Conservation (phyloP, 2,329 filamentous ascomycete species). For the Cadophora gregata region DNA sequence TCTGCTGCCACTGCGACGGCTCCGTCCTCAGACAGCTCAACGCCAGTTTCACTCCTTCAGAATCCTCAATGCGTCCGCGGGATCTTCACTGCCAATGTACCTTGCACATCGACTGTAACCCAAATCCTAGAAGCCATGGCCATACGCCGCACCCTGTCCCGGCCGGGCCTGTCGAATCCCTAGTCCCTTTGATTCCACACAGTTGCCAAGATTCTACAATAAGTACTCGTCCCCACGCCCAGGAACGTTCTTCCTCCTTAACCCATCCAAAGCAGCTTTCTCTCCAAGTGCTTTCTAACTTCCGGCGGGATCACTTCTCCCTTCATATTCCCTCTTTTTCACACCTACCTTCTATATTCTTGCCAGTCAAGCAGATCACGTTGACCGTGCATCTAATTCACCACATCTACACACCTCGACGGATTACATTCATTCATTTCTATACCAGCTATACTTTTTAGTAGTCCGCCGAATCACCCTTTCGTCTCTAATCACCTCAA, state of each 20-base stretch:
- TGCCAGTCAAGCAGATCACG: slow-evolving; percentile 46
- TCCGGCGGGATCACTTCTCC: slow-evolving; percentile 39
- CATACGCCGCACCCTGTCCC: neutral
- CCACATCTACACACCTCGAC: slow-evolving; percentile 41
- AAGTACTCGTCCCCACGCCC: slow-evolving; percentile 38
- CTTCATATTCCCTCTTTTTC: slow-evolving; percentile 40
- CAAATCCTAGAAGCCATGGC: slow-evolving; percentile 16
- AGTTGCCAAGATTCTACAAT: slow-evolving; percentile 43
- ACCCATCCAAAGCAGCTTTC: slow-evolving; percentile 35
- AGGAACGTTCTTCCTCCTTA: slow-evolving; percentile 30
- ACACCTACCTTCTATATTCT: slow-evolving; percentile 36
- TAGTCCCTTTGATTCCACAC: slow-evolving; percentile 10
- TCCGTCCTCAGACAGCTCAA: slow-evolving; percentile 38
- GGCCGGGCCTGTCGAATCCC: slow-evolving; percentile 34
- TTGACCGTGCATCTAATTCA: slow-evolving; percentile 46
- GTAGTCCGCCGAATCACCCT: slow-evolving; percentile 12
- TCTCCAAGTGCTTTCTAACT: slow-evolving; percentile 28
- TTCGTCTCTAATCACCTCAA: slow-evolving; percentile 9
- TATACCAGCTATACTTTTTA: slow-evolving; percentile 28
- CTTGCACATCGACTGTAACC: neutral
- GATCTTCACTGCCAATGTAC: slow-evolving; percentile 38
- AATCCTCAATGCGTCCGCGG: slow-evolving; percentile 39
- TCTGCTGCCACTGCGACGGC: slow-evolving; percentile 13
- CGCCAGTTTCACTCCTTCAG: slow-evolving; percentile 42
- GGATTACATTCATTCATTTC: slow-evolving; percentile 42